phyloP scores from a whole-genome alignment of 768 basidiomycete species.

The Leccinum subtestaceum region DNA sequence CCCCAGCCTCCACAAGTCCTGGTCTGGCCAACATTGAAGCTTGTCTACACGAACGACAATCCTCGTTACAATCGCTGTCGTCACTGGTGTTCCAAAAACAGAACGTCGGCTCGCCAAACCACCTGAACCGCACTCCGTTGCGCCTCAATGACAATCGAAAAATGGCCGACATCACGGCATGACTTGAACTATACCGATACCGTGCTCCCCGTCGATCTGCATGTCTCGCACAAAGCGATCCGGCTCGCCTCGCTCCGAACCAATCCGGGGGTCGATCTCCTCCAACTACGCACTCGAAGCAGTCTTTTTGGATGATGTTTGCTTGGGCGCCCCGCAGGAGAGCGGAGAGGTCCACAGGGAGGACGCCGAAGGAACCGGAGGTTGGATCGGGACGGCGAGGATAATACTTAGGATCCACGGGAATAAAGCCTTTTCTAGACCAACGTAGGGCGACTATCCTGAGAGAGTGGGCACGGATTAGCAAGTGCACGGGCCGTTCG shows the following conservation, averaged over 20 bases:
- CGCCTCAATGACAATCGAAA: background rate
- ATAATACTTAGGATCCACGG: conserved; percentile 13
- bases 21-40: background rate
- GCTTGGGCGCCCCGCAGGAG: background rate
- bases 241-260: conserved; percentile 21
- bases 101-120: background rate
- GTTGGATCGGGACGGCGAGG: conserved; percentile 23
- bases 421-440: no score
- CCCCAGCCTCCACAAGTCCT: background rate
- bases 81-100: background rate
- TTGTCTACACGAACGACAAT: background rate
- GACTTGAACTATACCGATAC: background rate
- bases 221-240: conserved; percentile 12
- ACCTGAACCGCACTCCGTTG: background rate
- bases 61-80: no score
- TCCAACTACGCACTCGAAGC: conserved; percentile 25
- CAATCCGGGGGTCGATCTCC: conserved; percentile 18
- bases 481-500: no score
- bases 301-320: conserved; percentile 19
- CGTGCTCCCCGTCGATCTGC: background rate
- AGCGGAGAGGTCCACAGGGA: background rate
- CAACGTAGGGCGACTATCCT: no score
- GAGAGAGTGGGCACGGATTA: no score
- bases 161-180: background rate
- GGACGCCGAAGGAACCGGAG: background rate